phyloP scores from a whole-genome alignment of 1,284 basidiomycete species.

The Ceraceosorus guamensis region DNA sequence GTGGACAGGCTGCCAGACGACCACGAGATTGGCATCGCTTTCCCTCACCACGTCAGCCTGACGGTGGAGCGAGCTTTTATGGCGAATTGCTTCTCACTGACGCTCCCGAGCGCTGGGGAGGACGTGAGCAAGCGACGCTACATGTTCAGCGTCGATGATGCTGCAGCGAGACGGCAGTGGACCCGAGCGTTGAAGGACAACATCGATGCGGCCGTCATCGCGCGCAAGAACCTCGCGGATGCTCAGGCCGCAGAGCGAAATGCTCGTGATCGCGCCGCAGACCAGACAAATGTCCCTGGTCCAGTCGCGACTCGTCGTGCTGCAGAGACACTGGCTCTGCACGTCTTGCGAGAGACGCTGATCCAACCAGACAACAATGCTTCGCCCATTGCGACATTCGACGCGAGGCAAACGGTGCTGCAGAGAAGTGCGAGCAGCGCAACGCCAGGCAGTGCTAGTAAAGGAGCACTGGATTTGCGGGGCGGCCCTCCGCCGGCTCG shows the following conservation, averaged over 20 bases:
- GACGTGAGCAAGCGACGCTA: slow-evolving; percentile 12
- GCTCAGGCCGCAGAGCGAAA: slow-evolving; percentile 7
- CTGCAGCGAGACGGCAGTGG: slow-evolving; percentile 13
- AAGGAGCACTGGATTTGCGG: too few species aligned
- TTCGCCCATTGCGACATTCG: background rate
- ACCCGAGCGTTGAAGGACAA: slow-evolving; percentile 3
- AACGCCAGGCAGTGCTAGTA: background rate
- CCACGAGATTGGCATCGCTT: background rate
- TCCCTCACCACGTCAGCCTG: slow-evolving; percentile 22
- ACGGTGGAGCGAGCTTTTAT: slow-evolving; percentile 36
- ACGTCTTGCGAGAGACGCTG: slow-evolving; percentile 31
- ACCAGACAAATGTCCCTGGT: too few species aligned
- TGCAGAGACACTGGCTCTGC: slow-evolving; percentile 16
- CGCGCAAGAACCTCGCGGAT: slow-evolving; percentile 1
- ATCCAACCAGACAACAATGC: slow-evolving; percentile 8
- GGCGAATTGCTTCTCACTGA: slow-evolving; percentile 29
- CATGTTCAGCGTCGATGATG: slow-evolving; percentile 34
- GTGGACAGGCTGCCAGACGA: slow-evolving; percentile 16
- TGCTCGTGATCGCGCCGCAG: slow-evolving; percentile 5
- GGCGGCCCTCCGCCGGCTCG: background rate
- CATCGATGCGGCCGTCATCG: background rate
- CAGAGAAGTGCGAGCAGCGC: slow-evolving; percentile 6
- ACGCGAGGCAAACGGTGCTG: too few species aligned
- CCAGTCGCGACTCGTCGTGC: slow-evolving; percentile 4
- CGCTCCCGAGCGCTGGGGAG: slow-evolving; percentile 1